These are phyloP conservation scores for Ilyonectria sp. DNA, from an alignment of 2,329 filamentous ascomycete species.

Conservation along the genomic window DNA sequence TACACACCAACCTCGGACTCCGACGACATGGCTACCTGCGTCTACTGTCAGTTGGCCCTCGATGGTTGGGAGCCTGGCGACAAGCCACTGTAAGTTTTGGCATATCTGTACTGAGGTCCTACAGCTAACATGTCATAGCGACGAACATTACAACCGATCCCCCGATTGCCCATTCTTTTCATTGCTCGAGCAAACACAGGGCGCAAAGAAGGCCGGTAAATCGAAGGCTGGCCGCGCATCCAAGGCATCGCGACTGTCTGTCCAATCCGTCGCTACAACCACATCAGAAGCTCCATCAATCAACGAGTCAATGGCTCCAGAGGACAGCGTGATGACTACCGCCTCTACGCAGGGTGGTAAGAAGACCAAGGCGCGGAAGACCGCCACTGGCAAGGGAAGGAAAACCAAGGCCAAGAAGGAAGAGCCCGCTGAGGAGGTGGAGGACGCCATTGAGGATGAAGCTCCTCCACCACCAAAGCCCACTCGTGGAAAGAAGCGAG, in stretches of 20 bases:
- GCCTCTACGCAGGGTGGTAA: conserved; percentile 71
- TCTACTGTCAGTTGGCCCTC: conserved; percentile 90
- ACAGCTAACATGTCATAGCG: conserved; percentile 63
- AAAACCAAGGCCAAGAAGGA: conserved; percentile 65
- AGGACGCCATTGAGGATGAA: conserved; percentile 42
- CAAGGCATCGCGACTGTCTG: conserved; percentile 77
- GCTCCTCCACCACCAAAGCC: conserved; percentile 52
- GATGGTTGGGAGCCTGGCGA: conserved; percentile 97
- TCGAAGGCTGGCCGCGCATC: conserved; percentile 73
- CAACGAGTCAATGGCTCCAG: conserved; percentile 64
- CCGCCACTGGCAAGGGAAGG: conserved; percentile 39
- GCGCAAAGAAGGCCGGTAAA: conserved; percentile 68
- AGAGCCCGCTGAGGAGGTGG: conserved; percentile 63
- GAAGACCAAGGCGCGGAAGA: conserved; percentile 73
- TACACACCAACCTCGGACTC: conserved; percentile 88
- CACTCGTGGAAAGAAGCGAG: conserved; percentile 72
- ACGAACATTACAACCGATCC: conserved; percentile 87
- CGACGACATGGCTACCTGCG: conserved; percentile 91
- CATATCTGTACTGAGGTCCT: neutral
- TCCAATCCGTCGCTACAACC: conserved; percentile 68
- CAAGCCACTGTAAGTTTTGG: conserved; percentile 80
- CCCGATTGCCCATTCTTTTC: conserved; percentile 88
- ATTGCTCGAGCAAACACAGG: conserved; percentile 71
- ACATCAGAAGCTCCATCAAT: conserved; percentile 66
- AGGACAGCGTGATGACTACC: conserved; percentile 74